phyloP scores from a whole-genome alignment of 768 basidiomycete genomes.

The Mycena leptocephala region DNA sequence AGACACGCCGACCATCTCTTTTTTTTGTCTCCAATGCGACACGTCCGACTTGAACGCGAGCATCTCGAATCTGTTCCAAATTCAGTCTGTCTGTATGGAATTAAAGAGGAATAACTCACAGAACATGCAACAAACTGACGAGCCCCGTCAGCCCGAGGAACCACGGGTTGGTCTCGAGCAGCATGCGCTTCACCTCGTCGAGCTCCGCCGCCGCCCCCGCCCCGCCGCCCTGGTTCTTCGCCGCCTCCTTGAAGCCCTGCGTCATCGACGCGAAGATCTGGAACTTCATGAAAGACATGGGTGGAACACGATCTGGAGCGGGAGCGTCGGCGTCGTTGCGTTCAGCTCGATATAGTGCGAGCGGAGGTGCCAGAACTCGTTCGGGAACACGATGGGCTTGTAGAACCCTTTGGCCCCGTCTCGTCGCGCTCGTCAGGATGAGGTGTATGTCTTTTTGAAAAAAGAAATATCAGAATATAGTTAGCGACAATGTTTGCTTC shows the following conservation, averaged over 20 bases:
- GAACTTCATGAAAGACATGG: slow-evolving; percentile 91
- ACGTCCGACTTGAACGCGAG: slow-evolving; percentile 97
- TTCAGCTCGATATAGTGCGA: slow-evolving; percentile 91
- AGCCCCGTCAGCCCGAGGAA: slow-evolving; percentile 88
- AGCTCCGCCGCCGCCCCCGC: slow-evolving; percentile 78
- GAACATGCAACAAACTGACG: slow-evolving; percentile 90
- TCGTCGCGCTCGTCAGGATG: slow-evolving; percentile 72
- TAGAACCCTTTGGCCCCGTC: slow-evolving; percentile 81
- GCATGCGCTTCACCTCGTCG: slow-evolving; percentile 96
- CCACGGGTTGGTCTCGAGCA: slow-evolving; percentile 91
- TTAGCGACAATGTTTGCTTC: not conserved
- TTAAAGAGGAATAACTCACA: slow-evolving; percentile 67
- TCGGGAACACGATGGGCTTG: slow-evolving; percentile 92
- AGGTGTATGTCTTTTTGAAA: slow-evolving; percentile 83
- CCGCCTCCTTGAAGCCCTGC: slow-evolving; percentile 89
- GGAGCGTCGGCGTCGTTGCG: slow-evolving; percentile 82
- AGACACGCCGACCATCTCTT: slow-evolving; percentile 96
- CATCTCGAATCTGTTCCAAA: slow-evolving; percentile 85
- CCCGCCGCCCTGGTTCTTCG: slow-evolving; percentile 78
- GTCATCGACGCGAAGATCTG: slow-evolving; percentile 90
- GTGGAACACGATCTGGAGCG: slow-evolving; percentile 89
- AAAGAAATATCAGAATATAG: slow-evolving; percentile 26
- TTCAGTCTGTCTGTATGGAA: slow-evolving; percentile 14
- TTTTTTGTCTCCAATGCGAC: slow-evolving; percentile 94
- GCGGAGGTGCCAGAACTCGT: slow-evolving; percentile 95